Evolutionary conservation across 129 eudicot genomes (phyloP).

Genomic region (Chrysanthemum seticuspe): DNA sequence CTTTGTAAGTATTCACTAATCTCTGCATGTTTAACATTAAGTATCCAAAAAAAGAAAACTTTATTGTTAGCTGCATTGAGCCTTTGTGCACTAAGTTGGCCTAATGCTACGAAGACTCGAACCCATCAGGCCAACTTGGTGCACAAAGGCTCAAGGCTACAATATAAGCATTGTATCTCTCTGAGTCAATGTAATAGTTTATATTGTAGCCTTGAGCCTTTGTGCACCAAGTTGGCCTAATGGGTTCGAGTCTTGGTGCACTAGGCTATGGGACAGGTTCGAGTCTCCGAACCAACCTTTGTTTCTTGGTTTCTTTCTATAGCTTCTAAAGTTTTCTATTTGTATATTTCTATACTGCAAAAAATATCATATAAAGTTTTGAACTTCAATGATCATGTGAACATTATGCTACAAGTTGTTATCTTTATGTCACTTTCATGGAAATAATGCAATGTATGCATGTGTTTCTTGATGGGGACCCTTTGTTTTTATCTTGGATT

Average conservation of each 20-base stretch:
- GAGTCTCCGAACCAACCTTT: too few species aligned
- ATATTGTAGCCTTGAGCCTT: too few species aligned
- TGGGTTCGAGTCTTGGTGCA: conserved; percentile 15
- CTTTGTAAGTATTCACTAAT: not conserved
- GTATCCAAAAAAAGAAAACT: too few species aligned
- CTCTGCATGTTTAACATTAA: conserved; percentile 6
- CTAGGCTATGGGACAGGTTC: not conserved
- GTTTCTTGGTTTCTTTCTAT: too few species aligned
- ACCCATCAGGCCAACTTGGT: too few species aligned
- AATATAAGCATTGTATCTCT: too few species aligned
- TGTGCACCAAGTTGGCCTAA: not conserved
- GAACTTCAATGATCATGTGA: conserved; percentile 14
- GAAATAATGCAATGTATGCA: not conserved
- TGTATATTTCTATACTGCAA: too few species aligned
- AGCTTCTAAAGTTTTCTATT: too few species aligned
- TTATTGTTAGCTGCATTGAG: too few species aligned
- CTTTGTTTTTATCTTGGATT: not conserved
- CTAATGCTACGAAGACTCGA: too few species aligned
- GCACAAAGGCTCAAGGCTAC: too few species aligned
- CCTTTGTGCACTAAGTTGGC: not conserved
- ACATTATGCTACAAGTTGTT: conserved; percentile 4
- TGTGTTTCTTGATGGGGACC: not conserved
- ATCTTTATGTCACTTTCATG: conserved; percentile 14
- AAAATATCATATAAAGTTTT: not conserved
- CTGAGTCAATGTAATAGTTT: too few species aligned